Evolutionary conservation across 768 basidiomycete genomes (phyloP), one percentile per base, ranked within the genome.

Genomic region (Lentinula boryana): DNA sequence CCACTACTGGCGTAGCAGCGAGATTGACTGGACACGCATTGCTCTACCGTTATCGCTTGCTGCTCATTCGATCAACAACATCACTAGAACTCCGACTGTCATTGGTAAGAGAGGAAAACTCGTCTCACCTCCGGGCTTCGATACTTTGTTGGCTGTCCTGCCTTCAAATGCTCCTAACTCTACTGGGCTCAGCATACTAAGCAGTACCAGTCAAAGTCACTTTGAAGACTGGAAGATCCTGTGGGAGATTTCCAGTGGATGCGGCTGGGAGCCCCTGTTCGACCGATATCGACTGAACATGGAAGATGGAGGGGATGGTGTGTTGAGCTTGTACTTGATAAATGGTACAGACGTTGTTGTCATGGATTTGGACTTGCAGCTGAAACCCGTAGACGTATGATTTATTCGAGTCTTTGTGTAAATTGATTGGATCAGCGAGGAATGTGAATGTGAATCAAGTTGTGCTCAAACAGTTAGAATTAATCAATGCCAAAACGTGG

Each of bases 31-130:
- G 74, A 75, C 70, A 12, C 71, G 74, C 9, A 73, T 68, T 4
- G 54, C 71, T 6, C 64, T 76, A 23, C 72, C 75, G 4, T 66
- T 69, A 15, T 58, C 69, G 1, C 43, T 64, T 10, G 44, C 58
- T 38, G 64, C 62, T 33, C 60, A 55, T n/a, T 68, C 68, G 54
- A 49, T 60, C 15, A 71, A 74, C 62, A 76, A 75, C 67, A 67
- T 75, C 48, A 75, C 74, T 5, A 66, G 62, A 32, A 74, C 73
- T 12, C 72, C 72, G 1, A 74, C 72, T 3, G 71, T 72, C 38
- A 75, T 72, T 63, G 74, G 75, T 36, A 75, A 76, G 60, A 70
- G 74, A 60, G 75, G 74, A 33, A 76, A 75, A 62, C 66, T 75
- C 41, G 70, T 67, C 38, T 57, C 63, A 7, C 57, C 62, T 41